Evolutionary conservation across 768 basidiomycete species (phyloP), one percentile per base, ranked within the genome.

Genomic region (Kwoniella pini): DNA sequence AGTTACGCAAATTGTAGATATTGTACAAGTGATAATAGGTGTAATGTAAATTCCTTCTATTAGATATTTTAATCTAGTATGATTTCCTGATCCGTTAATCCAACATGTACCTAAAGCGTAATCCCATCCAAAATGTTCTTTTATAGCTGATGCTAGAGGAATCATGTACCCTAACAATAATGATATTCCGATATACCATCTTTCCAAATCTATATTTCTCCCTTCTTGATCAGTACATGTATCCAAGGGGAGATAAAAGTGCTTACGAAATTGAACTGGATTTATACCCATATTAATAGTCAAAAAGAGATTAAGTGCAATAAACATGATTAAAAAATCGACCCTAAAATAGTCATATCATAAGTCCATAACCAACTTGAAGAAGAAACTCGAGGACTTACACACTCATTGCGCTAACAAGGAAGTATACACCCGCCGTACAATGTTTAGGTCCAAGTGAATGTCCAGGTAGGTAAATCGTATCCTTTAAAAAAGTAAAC

Each of bases 251-350:
- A 19, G 11, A 42, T 7, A 17, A 42, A 6, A 6, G n/a, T 19
- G 19, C 40, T 42, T 17, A 42, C 40, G 31, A 17, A 53, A 26
- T 44, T 62, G 30, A 10, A 65, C 44, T 1, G 69, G 58, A 36
- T 71, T 65, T 12, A 68, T 33, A 10, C 63, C 60, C 55, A 71
- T 63, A n/a, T 58, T 61, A 0, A 71, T 60, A n/a, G 60, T 71
- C 2, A 71, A 24, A 63, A 68, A 60, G 24, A 71, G 60, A 27
- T 71, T 71, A 43, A 71, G 43, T 10, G 69, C 69, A 33, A 71
- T 71, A 27, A 49, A 65, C 9, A 62, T 71, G 22, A 61, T 57
- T 9, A 68, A 51, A 27, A 63, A 59, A 39, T 68, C 68, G 57
- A 68, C 69, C 2, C 69, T 71, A 39, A 1, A 33, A 33, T 15